Conservation (phyloP, 257 asterid species). For the Plectranthus barbatus region DNA sequence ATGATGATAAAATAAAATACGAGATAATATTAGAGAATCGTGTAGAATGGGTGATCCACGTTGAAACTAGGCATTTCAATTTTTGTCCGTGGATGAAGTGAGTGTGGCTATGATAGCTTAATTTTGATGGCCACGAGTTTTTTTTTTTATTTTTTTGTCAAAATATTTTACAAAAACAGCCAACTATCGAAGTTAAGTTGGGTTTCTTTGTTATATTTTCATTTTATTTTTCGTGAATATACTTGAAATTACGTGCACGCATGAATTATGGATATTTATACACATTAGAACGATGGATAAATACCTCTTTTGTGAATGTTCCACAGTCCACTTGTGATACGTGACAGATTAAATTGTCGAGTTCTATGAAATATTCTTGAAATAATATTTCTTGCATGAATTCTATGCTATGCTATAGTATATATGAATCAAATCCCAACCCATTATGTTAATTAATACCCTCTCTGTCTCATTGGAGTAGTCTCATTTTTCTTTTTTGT, state of each 20-base stretch:
- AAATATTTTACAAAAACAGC: too few species aligned
- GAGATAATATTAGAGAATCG: background rate
- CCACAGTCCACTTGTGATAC: background rate
- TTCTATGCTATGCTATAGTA: too few species aligned
- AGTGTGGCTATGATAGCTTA: slow-evolving; percentile 6
- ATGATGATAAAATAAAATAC: background rate
- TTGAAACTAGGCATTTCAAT: background rate
- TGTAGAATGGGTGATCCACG: background rate
- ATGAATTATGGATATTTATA: background rate
- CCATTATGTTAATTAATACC: too few species aligned
- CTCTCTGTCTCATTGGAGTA: too few species aligned
- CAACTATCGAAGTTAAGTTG: too few species aligned
- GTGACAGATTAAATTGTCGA: background rate
- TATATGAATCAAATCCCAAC: too few species aligned
- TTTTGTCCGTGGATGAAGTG: background rate
- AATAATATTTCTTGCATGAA: background rate
- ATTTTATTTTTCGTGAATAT: too few species aligned
- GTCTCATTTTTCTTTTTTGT: too few species aligned
- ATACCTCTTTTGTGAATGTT: background rate
- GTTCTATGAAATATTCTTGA: background rate
- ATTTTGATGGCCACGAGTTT: background rate
- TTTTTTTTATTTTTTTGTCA: background rate
- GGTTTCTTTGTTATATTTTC: too few species aligned
- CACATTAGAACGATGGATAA: background rate
- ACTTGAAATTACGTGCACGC: background rate